Percentiles rank a stretch among this genome's conserved stretches.
Evolutionary conservation across 225 moss, liverwort and hornwort species (phyloP).

Genomic region (Lunularia cruciata): DNA sequence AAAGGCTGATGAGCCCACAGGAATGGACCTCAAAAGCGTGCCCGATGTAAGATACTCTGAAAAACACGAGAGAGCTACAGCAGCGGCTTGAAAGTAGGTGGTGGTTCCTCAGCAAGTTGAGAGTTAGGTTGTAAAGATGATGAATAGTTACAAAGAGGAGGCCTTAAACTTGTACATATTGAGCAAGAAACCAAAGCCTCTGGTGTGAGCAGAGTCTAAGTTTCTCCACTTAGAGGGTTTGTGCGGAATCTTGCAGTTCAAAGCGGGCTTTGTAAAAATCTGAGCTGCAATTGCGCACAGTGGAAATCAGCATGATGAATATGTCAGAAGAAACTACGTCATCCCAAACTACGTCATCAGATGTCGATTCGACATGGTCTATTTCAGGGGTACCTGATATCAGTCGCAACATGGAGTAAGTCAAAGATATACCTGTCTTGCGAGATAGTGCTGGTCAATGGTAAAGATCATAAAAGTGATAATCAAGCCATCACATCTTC

Average conservation of each 20-base stretch:
- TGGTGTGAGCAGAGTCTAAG: neutral
- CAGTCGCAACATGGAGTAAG: too few relatives aligned
- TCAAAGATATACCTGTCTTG: too few relatives aligned
- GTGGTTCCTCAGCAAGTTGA: neutral
- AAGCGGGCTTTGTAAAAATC: neutral
- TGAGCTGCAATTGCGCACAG: neutral
- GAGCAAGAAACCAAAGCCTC: conserved; percentile 25
- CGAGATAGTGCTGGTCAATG: too few relatives aligned
- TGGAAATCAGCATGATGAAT: too few relatives aligned
- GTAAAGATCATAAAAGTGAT: too few relatives aligned
- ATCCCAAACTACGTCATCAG: too few relatives aligned
- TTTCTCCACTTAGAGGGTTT: neutral
- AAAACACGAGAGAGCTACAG: conserved; percentile 25
- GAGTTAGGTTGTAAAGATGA: neutral
- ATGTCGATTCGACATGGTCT: too few relatives aligned
- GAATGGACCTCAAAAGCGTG: conserved; percentile 13
- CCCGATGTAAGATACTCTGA: conserved; percentile 22
- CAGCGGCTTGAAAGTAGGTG: conserved; percentile 22
- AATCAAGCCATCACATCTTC: too few relatives aligned
- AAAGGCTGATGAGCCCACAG: neutral
- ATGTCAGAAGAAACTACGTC: too few relatives aligned
- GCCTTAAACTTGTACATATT: conserved; percentile 33
- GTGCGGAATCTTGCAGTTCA: neutral
- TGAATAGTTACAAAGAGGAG: conserved; percentile 3
- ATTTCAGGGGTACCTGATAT: too few relatives aligned